Evolutionary conservation across 1,284 basidiomycete species (phyloP), one percentile per base, ranked within the genome.

Genomic region (Boletellus deceptivus): DNA sequence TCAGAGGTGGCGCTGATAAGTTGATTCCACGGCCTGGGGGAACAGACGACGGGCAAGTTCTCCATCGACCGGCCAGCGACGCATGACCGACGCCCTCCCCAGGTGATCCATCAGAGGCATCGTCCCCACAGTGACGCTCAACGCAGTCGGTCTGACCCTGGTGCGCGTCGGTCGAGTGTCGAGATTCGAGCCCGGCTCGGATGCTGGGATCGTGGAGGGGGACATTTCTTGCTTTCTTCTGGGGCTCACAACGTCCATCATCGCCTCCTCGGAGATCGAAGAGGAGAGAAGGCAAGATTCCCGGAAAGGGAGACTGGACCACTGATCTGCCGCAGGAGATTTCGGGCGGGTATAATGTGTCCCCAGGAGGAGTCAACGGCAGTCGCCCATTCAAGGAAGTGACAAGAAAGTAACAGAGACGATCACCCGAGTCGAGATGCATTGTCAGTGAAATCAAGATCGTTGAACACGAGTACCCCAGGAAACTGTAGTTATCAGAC

Each of bases 251-350:
- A 37, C 34, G 37, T 49, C 46, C 50, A 45, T 46, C 53, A 53
- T 38, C 17, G 55, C 53, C 52, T 63, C 61, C 61, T 63, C 61
- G 61, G 64, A 63, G 61, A 59, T 67, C 52, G 37, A 52, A 46
- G 53, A 49, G 36, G 40, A 43, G 36, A 27, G 13, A 52, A 44
- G 31, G 27, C 24, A 31, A 45, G 34, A 51, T 57, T 57, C 52
- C 59, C 52, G 53, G 48, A 37, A 55, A 43, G 38, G 60, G 34
- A 43, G 43, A 37, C 18, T 48, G 52, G 53, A 47, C 53, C 61
- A 60, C 52, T 43, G 42, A 61, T 57, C 40, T 43, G 46, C 44
- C 46, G 49, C 52, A 57, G 65, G 63, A 60, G 62, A 63, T 37
- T 57, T 50, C 43, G 43, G 47, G 20, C 38, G 64, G 61, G 22